Percentiles rank a stretch among this genome's conserved stretches.
These are phyloP conservation scores for Jackrogersella multiformis DNA, from an alignment of 495 filamentous ascomycete genomes.

Conservation along the genomic window DNA sequence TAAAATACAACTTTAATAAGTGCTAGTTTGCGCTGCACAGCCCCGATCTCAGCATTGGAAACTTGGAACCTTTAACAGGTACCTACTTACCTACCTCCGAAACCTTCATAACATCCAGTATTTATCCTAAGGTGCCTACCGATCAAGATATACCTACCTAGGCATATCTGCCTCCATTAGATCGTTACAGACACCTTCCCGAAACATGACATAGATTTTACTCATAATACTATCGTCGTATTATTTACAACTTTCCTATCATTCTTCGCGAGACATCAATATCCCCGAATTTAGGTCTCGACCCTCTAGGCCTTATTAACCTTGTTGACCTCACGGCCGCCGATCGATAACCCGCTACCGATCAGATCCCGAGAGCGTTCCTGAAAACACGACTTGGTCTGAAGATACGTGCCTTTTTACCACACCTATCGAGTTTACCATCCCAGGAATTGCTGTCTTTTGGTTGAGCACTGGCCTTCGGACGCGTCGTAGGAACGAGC, in stretches of 20 bases:
- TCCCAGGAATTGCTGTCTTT: neutral
- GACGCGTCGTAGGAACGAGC: slow-evolving; percentile 16
- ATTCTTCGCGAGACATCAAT: slow-evolving; percentile 38
- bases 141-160: too few relatives aligned
- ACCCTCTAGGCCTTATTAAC: slow-evolving; percentile 3
- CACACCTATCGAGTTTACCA: neutral
- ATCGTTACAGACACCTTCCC: slow-evolving; percentile 34
- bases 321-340: slow-evolving; percentile 4
- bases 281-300: slow-evolving; percentile 3
- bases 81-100: neutral
- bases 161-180: slow-evolving; percentile 30
- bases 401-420: slow-evolving; percentile 1
- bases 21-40: slow-evolving; percentile 11
- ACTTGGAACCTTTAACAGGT: slow-evolving; percentile 2
- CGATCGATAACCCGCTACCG: neutral
- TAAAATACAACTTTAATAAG: slow-evolving; percentile 18
- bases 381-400: slow-evolving; percentile 22
- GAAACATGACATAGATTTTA: slow-evolving; percentile 35
- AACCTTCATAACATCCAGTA: too few relatives aligned
- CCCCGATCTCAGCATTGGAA: slow-evolving; percentile 5
- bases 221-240: slow-evolving; percentile 29
- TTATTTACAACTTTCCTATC: slow-evolving; percentile 31
- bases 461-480: slow-evolving; percentile 6
- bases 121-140: slow-evolving; percentile 18
- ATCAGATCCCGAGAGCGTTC: neutral